phyloP scores from a whole-genome alignment of 148 eudicot genomes.

The Oxyria digyna region DNA sequence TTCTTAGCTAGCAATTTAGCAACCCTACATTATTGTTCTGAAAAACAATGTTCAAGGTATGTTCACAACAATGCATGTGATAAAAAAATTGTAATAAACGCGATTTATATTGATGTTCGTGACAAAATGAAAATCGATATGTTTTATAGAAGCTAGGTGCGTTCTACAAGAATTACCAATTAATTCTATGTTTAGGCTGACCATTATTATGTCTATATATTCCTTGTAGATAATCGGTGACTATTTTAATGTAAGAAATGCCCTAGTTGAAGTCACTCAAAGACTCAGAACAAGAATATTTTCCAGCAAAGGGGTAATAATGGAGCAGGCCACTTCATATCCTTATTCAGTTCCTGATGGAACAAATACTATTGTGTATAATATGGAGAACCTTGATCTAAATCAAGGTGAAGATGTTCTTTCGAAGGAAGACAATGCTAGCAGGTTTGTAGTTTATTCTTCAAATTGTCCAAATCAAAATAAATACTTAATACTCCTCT shows the following conservation, averaged over 20 bases:
- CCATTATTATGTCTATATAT: constrained; percentile 3
- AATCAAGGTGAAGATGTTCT: neutral
- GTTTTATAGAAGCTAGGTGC: too few relatives aligned
- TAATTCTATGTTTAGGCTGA: neutral
- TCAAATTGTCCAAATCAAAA: too few relatives aligned
- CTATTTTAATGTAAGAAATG: constrained; percentile 28
- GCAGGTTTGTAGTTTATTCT: neutral
- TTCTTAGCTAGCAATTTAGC: too few relatives aligned
- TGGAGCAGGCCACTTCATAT: neutral
- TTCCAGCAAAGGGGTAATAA: constrained; percentile 1
- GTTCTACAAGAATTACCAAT: too few relatives aligned
- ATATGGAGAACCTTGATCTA: constrained; percentile 16
- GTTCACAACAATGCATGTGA: too few relatives aligned
- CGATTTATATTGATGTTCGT: too few relatives aligned
- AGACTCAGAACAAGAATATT: constrained; percentile 26
- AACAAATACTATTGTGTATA: constrained; percentile 2
- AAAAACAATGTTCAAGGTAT: too few relatives aligned
- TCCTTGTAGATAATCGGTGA: constrained; percentile 42
- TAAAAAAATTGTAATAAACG: too few relatives aligned
- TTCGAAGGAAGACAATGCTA: neutral
- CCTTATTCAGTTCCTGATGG: neutral
- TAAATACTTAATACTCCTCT: too few relatives aligned
- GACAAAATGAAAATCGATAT: too few relatives aligned
- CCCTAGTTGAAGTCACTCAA: constrained; percentile 37
- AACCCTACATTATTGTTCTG: too few relatives aligned